Base-by-base conservation (phyloP, 495 filamentous ascomycete species). In the Aspergillus diversus region DNA sequence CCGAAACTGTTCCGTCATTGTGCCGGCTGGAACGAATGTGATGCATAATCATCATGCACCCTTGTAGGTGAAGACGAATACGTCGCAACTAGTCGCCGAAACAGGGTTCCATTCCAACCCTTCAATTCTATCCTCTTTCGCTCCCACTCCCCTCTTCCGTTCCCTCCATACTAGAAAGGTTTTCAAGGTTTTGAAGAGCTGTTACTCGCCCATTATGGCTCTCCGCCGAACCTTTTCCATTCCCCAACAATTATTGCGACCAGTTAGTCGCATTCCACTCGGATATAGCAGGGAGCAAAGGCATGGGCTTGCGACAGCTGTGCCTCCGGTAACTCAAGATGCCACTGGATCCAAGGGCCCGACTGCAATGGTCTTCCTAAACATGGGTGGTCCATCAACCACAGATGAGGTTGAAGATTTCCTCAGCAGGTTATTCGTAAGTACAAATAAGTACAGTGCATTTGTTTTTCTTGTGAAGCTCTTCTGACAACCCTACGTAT, bases 341-440 rank as follows among this genome's bases (percentile, higher is more conserved):
- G 71, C 78, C 4, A 81, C 81, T 2, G 77, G 84, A 13, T 81
- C 86, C 0, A 86, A 87, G 71, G 87, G 87, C 1, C 87, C 87
- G 5, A 99, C 96, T 0, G 96, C 96, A 43, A 97, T 99, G 85
- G 94, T 99, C 6, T 97, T 99, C 64, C 84, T 99, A 75, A 99
- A 99, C 78, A 99, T 99, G 96, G 96, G 96, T 58, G 96, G 96
- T 9, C 96, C 96, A 7, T 92, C 92, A 13, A 97, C 90, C 6
- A 87, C 88, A 11, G 82, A 88, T 59, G 92, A 98, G 80, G 96
- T 99, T 17, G 87, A 88, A 61, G 87, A 89, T 72, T 99, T 98
- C 67, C 82, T 99, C n/a, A 95, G 89, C 77, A 85, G 92, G 68
- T 76, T 99, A 69, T 99, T 99, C 77, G 96, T 93, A 84, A 61